A percentile compares a stretch with the other conserved stretches of the same genome.
These are phyloP conservation scores for Pneumocystis carinii DNA, from an alignment of 1,139 yeast species.

Conservation along the genomic window DNA sequence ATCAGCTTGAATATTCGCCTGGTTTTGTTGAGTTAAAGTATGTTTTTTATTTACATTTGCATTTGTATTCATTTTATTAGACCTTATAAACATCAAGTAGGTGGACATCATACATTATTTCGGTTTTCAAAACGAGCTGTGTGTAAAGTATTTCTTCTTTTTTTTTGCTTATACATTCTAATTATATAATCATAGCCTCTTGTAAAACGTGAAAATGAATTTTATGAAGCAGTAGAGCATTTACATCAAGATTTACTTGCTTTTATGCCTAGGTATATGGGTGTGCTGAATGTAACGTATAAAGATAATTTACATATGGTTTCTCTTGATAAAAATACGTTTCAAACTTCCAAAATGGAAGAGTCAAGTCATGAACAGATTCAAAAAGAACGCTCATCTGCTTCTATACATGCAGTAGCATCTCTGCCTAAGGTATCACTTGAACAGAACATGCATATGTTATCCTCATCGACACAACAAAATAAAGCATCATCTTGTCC, in stretches of 20 bases:
- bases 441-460: conserved; percentile 12
- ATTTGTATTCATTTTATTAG: conserved; percentile 28
- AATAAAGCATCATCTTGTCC: background rate
- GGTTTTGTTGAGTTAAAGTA: background rate
- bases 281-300: conserved; percentile 82
- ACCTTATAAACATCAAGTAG: conserved; percentile 79
- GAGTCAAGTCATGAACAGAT: too few species aligned
- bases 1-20: background rate
- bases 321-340: conserved; percentile 1
- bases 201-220: conserved; percentile 72
- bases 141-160: conserved; percentile 38
- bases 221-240: conserved; percentile 79
- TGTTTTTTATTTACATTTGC: background rate
- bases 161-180: background rate
- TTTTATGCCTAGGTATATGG: conserved; percentile 88
- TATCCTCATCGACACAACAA: conserved; percentile 1
- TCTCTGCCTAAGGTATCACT: conserved; percentile 12
- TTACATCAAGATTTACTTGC: conserved; percentile 59
- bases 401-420: background rate
- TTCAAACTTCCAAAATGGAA: background rate
- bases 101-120: conserved; percentile 96
- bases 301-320: conserved; percentile 25
- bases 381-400: background rate
- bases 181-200: conserved; percentile 33
- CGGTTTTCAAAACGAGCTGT: conserved; percentile 82